These are phyloP conservation scores for Mrakia hoshinonis DNA, from an alignment of 768 basidiomycete species.

Conservation along the genomic window DNA sequence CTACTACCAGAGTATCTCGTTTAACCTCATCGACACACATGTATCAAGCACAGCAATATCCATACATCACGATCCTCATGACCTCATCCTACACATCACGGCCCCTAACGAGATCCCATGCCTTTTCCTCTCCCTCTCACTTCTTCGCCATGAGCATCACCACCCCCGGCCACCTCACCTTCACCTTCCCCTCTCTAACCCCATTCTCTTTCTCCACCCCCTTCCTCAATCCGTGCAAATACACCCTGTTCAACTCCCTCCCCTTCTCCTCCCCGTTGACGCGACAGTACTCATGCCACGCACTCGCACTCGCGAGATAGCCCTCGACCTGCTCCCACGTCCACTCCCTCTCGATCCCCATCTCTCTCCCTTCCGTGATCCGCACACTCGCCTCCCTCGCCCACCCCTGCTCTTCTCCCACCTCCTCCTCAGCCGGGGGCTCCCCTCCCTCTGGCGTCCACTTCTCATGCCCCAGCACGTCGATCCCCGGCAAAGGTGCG, in stretches of 20 bases:
- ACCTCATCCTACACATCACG: neutral
- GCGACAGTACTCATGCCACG: slow-evolving; percentile 61
- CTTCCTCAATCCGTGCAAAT: slow-evolving; percentile 47
- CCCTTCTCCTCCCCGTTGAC: slow-evolving; percentile 52
- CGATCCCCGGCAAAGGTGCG: neutral
- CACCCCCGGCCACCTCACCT: slow-evolving; percentile 45
- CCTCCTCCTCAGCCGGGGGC: neutral
- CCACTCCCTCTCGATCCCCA: slow-evolving; percentile 54
- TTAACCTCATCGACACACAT: too few species aligned
- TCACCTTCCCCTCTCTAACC: slow-evolving; percentile 36
- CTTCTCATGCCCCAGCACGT: slow-evolving; percentile 20
- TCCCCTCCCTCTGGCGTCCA: neutral
- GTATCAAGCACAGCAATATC: too few species aligned
- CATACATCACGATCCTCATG: neutral
- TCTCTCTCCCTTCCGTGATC: slow-evolving; percentile 38
- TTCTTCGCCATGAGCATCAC: slow-evolving; percentile 31
- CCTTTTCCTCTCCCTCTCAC: neutral
- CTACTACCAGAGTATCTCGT: neutral
- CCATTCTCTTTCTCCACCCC: slow-evolving; percentile 11
- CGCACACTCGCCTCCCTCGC: slow-evolving; percentile 32
- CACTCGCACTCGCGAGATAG: slow-evolving; percentile 64
- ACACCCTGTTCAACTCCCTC: slow-evolving; percentile 58
- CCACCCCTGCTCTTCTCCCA: slow-evolving; percentile 22
- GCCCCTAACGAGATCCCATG: neutral
- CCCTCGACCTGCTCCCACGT: slow-evolving; percentile 58